Percentiles rank a stretch among this genome's conserved stretches.
These are phyloP conservation scores for Trichoderma virens DNA, from an alignment of 495 filamentous ascomycete species.

Conservation along the genomic window DNA sequence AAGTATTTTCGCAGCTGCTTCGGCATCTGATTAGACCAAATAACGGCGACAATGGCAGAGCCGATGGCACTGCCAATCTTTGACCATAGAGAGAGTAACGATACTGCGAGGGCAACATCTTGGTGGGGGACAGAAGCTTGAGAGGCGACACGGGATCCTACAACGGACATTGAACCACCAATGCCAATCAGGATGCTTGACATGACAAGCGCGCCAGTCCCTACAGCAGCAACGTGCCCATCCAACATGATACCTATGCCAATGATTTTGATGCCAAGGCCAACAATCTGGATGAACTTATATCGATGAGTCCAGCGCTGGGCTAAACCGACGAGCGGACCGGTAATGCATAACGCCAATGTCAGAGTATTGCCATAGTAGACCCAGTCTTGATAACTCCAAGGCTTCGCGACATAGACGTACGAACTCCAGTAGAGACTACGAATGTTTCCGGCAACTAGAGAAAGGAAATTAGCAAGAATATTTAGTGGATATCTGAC, in stretches of 20 bases:
- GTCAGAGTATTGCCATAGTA: not conserved
- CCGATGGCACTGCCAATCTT: not conserved
- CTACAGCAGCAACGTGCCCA: not conserved
- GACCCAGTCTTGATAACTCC: not conserved
- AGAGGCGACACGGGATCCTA: not conserved
- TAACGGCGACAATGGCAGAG: not conserved
- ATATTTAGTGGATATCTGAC: not conserved
- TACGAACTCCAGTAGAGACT: constrained; percentile 1
- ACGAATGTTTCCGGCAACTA: not conserved
- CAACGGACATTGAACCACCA: not conserved
- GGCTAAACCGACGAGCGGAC: not conserved
- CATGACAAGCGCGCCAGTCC: not conserved
- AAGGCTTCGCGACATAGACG: not conserved
- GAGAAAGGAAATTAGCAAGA: not conserved
- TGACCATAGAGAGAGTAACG: not conserved
- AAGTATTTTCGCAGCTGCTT: not conserved
- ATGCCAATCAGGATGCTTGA: not conserved
- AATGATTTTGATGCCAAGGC: not conserved
- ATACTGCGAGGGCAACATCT: not conserved
- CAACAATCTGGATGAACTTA: not conserved
- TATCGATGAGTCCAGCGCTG: constrained; percentile 6
- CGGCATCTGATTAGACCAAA: constrained; percentile 1
- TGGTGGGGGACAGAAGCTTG: constrained; percentile 8
- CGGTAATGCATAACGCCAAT: not conserved
- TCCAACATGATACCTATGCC: not conserved